A percentile compares a stretch with the other conserved stretches of the same genome.
Evolutionary conservation across 768 basidiomycete species (phyloP).

Genomic region (Punctularia strigosozonata): DNA sequence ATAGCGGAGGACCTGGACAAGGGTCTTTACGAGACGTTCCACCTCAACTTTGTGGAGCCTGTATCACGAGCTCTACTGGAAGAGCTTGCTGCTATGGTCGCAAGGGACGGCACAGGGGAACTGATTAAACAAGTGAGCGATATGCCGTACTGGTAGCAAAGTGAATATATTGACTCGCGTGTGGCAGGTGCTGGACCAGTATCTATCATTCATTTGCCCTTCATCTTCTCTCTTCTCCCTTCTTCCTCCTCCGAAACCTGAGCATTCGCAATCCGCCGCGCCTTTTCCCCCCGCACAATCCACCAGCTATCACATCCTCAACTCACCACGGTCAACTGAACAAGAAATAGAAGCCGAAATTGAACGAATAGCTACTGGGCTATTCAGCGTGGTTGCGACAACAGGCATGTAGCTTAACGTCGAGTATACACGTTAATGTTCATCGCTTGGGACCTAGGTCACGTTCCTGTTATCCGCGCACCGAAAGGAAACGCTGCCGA

Average conservation of each 20-base stretch:
- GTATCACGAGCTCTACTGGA: constrained; percentile 82
- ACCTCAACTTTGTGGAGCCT: constrained; percentile 92
- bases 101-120: constrained; percentile 75
- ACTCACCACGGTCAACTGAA: constrained; percentile 84
- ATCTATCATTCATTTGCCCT: constrained; percentile 91
- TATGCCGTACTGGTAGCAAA: not conserved
- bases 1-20: constrained; percentile 92
- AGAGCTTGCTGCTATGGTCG: constrained; percentile 84
- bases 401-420: constrained; percentile 41
- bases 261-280: constrained; percentile 20
- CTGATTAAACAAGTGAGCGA: constrained; percentile 57
- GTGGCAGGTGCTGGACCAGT: constrained; percentile 83
- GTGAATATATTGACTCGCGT: constrained; percentile 5
- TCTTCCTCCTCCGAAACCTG: constrained; percentile 42
- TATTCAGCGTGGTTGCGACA: constrained; percentile 87
- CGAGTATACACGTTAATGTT: not conserved
- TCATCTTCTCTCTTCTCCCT: constrained; percentile 90
- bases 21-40: constrained; percentile 82
- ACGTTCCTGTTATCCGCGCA: constrained; percentile 89
- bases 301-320: constrained; percentile 78
- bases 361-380: constrained; percentile 78
- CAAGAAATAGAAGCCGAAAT: constrained; percentile 88
- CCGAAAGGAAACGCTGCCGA: constrained; percentile 96
- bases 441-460: constrained; percentile 52
- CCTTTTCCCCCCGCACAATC: constrained; percentile 23